Conservation (phyloP, 1,284 basidiomycete genomes). For the Pyrrhoderma lamaoense region DNA sequence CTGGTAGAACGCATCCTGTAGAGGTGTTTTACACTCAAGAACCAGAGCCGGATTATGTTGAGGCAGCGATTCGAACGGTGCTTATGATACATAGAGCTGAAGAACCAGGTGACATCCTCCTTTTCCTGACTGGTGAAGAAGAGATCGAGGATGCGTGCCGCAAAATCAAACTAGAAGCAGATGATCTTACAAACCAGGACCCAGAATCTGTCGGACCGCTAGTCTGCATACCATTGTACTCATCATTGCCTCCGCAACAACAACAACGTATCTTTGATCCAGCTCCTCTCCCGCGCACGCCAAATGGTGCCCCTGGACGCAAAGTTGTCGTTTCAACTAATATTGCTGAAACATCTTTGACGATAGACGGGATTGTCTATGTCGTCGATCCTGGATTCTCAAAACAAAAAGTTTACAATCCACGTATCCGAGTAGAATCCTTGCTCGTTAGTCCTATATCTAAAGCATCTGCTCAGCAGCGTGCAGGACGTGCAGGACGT, state of each 20-base stretch:
- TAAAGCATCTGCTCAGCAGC: conserved; percentile 93
- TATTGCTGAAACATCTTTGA: conserved; percentile 96
- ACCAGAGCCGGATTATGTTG: conserved; percentile 94
- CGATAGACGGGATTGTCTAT: conserved; percentile 98
- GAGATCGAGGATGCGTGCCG: conserved; percentile 97
- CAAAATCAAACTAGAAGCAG: conserved; percentile 87
- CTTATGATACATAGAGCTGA: conserved; percentile 98
- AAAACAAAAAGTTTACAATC: conserved; percentile 97
- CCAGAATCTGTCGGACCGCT: conserved; percentile 81
- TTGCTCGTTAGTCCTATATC: conserved; percentile 93
- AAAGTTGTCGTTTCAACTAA: conserved; percentile 97
- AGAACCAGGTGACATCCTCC: conserved; percentile 85
- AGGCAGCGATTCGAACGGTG: conserved; percentile 94
- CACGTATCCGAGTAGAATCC: conserved; percentile 92
- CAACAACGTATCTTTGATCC: conserved; percentile 95
- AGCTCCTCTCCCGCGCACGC: conserved; percentile 56
- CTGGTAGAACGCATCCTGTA: conserved; percentile 93
- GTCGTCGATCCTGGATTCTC: conserved; percentile 98
- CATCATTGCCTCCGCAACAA: conserved; percentile 86
- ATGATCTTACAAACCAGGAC: conserved; percentile 66
- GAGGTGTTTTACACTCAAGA: conserved; percentile 96
- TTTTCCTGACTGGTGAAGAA: conserved; percentile 97
- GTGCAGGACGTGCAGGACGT: conserved; percentile 93
- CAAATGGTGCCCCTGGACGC: conserved; percentile 76
- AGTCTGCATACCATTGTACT: conserved; percentile 88